A percentile compares a stretch with the other conserved stretches of the same genome.
Evolutionary conservation across 768 basidiomycete species (phyloP).

Genomic region (Fibroporia radiculosa): DNA sequence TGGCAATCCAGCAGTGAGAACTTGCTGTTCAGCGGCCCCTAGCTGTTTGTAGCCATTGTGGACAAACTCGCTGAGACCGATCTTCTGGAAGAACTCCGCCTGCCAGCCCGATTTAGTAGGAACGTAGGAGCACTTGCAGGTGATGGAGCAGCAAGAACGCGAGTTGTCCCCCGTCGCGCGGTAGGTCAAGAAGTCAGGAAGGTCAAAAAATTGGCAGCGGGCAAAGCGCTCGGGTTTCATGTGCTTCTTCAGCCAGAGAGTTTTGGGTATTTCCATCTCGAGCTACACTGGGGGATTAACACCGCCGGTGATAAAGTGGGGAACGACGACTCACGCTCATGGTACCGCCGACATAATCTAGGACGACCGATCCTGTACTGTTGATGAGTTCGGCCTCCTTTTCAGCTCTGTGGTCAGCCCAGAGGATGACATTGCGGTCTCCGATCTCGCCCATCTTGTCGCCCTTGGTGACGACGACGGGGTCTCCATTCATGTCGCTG

Average conservation of each 20-base stretch:
- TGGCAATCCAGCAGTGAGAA: constrained; percentile 79
- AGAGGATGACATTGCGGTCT: constrained; percentile 84
- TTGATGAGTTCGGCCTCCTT: constrained; percentile 90
- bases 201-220: constrained; percentile 77
- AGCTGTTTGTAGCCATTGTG: constrained; percentile 67
- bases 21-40: constrained; percentile 52
- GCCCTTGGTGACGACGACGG: constrained; percentile 69
- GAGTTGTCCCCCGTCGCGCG: constrained; percentile 65
- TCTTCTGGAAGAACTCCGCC: constrained; percentile 74
- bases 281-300: constrained; percentile 40
- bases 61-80: constrained; percentile 70
- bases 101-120: constrained; percentile 83
- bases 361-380: constrained; percentile 68
- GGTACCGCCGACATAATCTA: constrained; percentile 92
- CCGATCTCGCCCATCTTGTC: constrained; percentile 53
- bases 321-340: constrained; percentile 65
- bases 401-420: constrained; percentile 96
- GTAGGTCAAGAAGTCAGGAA: constrained; percentile 96
- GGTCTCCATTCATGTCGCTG: constrained; percentile 60
- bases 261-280: constrained; percentile 98
- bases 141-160: constrained; percentile 87
- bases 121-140: constrained; percentile 93
- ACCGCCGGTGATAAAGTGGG: not conserved
- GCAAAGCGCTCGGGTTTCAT: constrained; percentile 70
- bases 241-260: constrained; percentile 90